Evolutionary conservation across 208 protist species (phyloP).

Genomic region (Trypanosoma conorhini): DNA sequence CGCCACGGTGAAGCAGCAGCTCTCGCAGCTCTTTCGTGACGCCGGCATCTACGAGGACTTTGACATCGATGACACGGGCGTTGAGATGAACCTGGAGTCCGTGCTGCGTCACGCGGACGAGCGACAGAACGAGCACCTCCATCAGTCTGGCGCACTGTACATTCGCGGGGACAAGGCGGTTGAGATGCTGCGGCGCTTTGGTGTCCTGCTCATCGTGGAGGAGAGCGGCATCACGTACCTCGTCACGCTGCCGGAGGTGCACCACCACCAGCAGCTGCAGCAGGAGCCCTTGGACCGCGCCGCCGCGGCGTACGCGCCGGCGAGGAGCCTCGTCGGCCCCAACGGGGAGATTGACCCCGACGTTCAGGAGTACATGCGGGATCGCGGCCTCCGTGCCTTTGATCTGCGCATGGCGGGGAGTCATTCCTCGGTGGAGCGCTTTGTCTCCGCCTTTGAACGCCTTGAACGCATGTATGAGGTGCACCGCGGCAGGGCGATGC

Average conservation of each 20-base stretch:
- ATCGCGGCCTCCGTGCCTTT: conserved; percentile 71
- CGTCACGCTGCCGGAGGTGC: conserved; percentile 75
- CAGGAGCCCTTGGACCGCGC: conserved; percentile 7
- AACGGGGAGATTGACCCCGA: conserved; percentile 79
- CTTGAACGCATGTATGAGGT: conserved; percentile 77
- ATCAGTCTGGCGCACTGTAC: conserved; percentile 63
- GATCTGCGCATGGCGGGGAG: conserved; percentile 84
- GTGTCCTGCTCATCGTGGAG: conserved; percentile 71
- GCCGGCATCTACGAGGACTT: conserved; percentile 76
- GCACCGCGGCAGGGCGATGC: conserved; percentile 72
- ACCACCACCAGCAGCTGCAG: neutral
- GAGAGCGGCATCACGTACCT: conserved; percentile 70
- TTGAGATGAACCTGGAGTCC: conserved; percentile 63
- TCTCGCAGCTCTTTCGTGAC: conserved; percentile 58
- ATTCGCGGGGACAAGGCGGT: conserved; percentile 72
- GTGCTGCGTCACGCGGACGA: conserved; percentile 69
- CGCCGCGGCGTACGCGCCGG: conserved; percentile 45
- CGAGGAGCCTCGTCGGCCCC: conserved; percentile 53
- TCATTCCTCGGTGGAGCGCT: conserved; percentile 69
- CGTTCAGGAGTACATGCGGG: conserved; percentile 72
- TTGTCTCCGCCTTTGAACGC: conserved; percentile 77
- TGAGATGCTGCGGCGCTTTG: conserved; percentile 72
- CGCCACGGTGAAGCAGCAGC: conserved; percentile 63
- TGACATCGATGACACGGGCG: conserved; percentile 41
- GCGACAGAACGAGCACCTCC: conserved; percentile 65